phyloP scores from a whole-genome alignment of 352 stramenopile genomes.

The Phytophthora pseudosyringae region DNA sequence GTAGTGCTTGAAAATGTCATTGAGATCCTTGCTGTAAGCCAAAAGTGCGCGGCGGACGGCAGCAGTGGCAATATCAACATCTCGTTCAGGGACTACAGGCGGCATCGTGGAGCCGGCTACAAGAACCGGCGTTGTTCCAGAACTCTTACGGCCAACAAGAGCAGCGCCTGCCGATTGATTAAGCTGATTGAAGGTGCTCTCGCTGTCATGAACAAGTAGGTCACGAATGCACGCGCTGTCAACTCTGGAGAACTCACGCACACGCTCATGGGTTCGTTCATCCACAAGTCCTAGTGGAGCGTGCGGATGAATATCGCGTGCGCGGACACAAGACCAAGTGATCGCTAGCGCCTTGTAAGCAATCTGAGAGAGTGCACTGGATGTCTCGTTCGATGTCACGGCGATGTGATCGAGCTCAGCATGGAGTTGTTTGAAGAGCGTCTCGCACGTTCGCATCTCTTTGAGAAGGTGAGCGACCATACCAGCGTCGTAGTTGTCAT shows the following conservation, averaged over 20 bases:
- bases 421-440: conserved; percentile 79
- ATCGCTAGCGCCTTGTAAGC: conserved; percentile 71
- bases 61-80: conserved; percentile 56
- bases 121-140: conserved; percentile 7
- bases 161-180: conserved; percentile 22
- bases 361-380: conserved; percentile 67
- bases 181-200: conserved; percentile 32
- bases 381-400: conserved; percentile 77
- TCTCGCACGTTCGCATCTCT: conserved; percentile 83
- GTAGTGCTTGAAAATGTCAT: conserved; percentile 89
- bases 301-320: conserved; percentile 38
- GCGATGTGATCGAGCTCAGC: conserved; percentile 63
- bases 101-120: conserved; percentile 20
- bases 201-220: conserved; percentile 60
- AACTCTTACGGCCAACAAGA: conserved; percentile 28
- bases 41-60: conserved; percentile 59
- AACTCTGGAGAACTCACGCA: conserved; percentile 68
- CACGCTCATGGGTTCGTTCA: conserved; percentile 64
- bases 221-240: conserved; percentile 57
- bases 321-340: conserved; percentile 68
- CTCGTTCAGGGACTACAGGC: conserved; percentile 61
- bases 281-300: conserved; percentile 59
- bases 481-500: conserved; percentile 74
- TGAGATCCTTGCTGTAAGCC: conserved; percentile 77
- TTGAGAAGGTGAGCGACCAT: conserved; percentile 81